Base-by-base conservation (phyloP, 495 filamentous ascomycete species). In the Penicillium robsamsonii region DNA sequence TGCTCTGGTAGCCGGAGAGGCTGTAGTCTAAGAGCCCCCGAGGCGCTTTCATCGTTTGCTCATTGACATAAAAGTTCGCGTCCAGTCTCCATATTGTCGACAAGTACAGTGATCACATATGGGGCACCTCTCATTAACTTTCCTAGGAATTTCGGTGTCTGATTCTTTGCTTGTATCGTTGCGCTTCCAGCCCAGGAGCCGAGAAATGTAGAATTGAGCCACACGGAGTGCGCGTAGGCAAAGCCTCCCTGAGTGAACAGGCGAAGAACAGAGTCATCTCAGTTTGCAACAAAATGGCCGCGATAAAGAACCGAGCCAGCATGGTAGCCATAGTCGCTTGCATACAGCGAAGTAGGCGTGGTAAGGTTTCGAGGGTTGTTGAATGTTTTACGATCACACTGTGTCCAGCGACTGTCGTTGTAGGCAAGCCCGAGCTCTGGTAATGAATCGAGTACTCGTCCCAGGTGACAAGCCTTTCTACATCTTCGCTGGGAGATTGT, bases 41-140 rank as follows among this genome's bases (percentile, higher is more conserved):
- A 5, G 86, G 86, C 42, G 66, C 66, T 67, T 89, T 88, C 80
- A 85, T 84, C 18, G 66, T 55, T 47, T 85, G 78, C 1, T 70
- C 67, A 12, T 83, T 85, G 6, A 80, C 73, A 5, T 52, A 53
- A 62, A 70, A 79, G 60, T 87, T 78, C 65, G 82, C 83, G 56
- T 84, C 75, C 4, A 84, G 66, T 20, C 84, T n/a, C 85, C 73
- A 83, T 87, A 60, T 85, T 76, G 63, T 88, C 87, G 24, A 87
- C 70, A 1, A 87, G 58, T 10, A 87, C 74, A 4, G 86, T 89
- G 61, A 89, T 55, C 15, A 83, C 72, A 63, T 83, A 79, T 22
- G 35, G 13, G 9, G 9, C 33, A 11, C 33, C 33, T 37, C 10
- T 10, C 10, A 11, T 11, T 10, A 37, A 15, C 33, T 37, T 37